Evolutionary conservation across 352 stramenopile species (phyloP).

Genomic region (Phytophthora ramorum): DNA sequence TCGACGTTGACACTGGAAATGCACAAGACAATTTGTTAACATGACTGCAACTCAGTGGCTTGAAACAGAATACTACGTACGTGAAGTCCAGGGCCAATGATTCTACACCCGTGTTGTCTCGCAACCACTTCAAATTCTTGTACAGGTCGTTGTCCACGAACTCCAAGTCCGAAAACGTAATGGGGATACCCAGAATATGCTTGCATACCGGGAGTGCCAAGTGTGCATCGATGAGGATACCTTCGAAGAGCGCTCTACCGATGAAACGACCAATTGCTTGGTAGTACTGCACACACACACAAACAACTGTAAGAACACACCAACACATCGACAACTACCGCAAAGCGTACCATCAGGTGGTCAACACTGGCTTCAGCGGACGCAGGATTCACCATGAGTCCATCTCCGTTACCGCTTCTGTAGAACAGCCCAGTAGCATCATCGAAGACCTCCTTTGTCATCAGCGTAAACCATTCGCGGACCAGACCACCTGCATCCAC

Average conservation of each 20-base stretch:
- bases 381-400: slow-evolving; percentile 86
- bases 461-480: slow-evolving; percentile 92
- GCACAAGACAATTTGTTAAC: slow-evolving; percentile 15
- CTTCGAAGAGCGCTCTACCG: slow-evolving; percentile 88
- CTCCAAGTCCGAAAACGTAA: slow-evolving; percentile 92
- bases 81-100: slow-evolving; percentile 85
- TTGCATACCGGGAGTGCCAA: slow-evolving; percentile 90
- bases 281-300: slow-evolving; percentile 63
- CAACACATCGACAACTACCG: background rate
- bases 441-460: slow-evolving; percentile 91
- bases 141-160: slow-evolving; percentile 91
- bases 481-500: slow-evolving; percentile 92
- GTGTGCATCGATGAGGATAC: slow-evolving; percentile 85
- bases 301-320: slow-evolving; percentile 14
- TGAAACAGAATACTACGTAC: slow-evolving; percentile 45
- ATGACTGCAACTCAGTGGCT: background rate
- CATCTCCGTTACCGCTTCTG: slow-evolving; percentile 73
- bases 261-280: slow-evolving; percentile 91
- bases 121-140: slow-evolving; percentile 87
- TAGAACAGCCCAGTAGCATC: slow-evolving; percentile 85
- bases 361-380: slow-evolving; percentile 85
- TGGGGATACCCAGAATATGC: slow-evolving; percentile 89
- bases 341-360: slow-evolving; percentile 74
- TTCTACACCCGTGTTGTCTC: slow-evolving; percentile 82
- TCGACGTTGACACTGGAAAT: slow-evolving; percentile 70